Evolutionary conservation across 2,329 filamentous ascomycete species (phyloP).

Genomic region (Calcarisporium arbuscula): DNA sequence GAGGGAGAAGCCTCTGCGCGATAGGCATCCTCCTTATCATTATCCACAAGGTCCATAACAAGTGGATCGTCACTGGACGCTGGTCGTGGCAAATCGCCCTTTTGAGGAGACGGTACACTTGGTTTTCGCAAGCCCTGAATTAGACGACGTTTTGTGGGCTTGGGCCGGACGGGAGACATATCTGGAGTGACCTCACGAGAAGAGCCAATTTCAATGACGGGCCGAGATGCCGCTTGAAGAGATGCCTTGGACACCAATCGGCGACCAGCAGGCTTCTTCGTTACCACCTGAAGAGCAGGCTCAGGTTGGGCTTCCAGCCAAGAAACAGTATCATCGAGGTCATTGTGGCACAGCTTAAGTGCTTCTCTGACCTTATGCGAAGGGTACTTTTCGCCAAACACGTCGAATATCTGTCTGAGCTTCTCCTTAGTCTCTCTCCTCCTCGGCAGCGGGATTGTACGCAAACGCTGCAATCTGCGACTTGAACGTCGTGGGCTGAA

Average conservation of each 20-base stretch:
- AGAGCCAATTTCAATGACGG: constrained; percentile 5
- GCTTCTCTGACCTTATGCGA: constrained; percentile 25
- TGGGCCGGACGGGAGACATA: constrained; percentile 21
- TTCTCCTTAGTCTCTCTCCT: constrained; percentile 29
- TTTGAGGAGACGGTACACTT: constrained; percentile 16
- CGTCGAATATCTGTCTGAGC: constrained; percentile 30
- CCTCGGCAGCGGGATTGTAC: constrained; percentile 41
- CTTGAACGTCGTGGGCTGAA: constrained; percentile 53
- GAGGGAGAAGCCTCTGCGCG: constrained; percentile 27
- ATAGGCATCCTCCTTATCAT: constrained; percentile 36
- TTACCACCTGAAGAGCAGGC: constrained; percentile 5
- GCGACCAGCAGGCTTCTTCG: constrained; percentile 18
- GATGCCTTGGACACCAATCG: constrained; percentile 25
- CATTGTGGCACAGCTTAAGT: constrained; percentile 22
- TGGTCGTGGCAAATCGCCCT: constrained; percentile 11
- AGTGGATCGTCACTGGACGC: constrained; percentile 28
- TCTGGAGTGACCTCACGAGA: constrained; percentile 14
- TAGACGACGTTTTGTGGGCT: constrained; percentile 25
- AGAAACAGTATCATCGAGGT: constrained; percentile 28
- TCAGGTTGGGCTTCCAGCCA: constrained; percentile 19
- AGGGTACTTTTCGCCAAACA: constrained; percentile 24
- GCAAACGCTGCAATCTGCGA: constrained; percentile 30
- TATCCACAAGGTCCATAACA: constrained; percentile 28
- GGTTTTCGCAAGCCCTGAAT: constrained; percentile 28
- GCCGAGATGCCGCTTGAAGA: constrained; percentile 16